Base-by-base conservation (phyloP, 164 flowering plant genomes). In the Umbellularia californica region DNA sequence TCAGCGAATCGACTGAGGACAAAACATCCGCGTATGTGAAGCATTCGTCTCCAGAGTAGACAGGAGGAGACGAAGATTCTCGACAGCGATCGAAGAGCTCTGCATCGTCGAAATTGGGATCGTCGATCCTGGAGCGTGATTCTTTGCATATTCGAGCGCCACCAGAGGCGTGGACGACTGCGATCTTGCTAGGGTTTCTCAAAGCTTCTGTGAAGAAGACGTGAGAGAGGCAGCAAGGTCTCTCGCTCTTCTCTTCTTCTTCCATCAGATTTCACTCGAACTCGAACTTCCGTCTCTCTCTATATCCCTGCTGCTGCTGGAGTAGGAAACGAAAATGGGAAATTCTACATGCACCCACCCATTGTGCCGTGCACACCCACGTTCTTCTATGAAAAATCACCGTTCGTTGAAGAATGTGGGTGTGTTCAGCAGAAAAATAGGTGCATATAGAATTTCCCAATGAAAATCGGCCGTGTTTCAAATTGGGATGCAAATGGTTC, bases 191-290 rank as follows among this genome's bases (percentile, higher is more conserved):
- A 63, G 95, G 92, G 81, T 79, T 77, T 27, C 23, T 15, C 2
- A 84, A 76, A 63, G 98, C 98, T 1, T 84, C 77, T 70, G 72
- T 73, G 75, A 74, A 71, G 85, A 93, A 91, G 27, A 69, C 77
- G 87, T 91, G 98, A 27, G 90, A 85, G 50, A 91, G 82, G 85
- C 98, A 93, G 82, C 98, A 90, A 52, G 55, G 73, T 15, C 63
- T 23, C 50, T 23, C n/a, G 30, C 23, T 15, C 35, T 20, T 58
- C 66, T 27, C 51, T 35, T 0, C 41, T 5, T 33, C 47, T 7
- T 35, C 47, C 47, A 35, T 35, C 47, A 7, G 1, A 35, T 35
- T 30, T 3, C 47, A 35, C 47, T 35, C 47, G 9, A 35, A 35
- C 47, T 35, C 47, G 9, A 35, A 5, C 47, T 35, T 30, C 33